Base-by-base conservation (phyloP, 2,329 filamentous ascomycete species). In the Beauveria varroae region DNA sequence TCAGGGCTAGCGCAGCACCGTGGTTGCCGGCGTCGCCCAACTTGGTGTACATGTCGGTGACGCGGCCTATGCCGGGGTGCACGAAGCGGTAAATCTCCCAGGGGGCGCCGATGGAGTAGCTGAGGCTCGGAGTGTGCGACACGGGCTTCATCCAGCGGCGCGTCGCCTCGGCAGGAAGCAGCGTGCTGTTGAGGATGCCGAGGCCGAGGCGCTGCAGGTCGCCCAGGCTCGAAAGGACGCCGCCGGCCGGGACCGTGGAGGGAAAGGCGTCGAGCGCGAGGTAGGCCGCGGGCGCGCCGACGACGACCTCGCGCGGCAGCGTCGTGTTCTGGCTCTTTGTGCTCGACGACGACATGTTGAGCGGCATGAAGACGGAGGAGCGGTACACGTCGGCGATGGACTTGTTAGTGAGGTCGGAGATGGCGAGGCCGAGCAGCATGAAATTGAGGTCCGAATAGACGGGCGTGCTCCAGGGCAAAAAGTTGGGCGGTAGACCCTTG, bases 81-180 rank as follows among this genome's bases (percentile, higher is more conserved):
- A 46, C 58, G 41, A 61, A 76, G 6, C 76, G 74, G n/a, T 72
- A 69, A 7, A 76, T 76, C 63, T 76, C 76, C 76, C 76, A 78
- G 0, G 74, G 71, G 24, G 70, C 66, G 40, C 75, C 71, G 6
- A 77, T 69, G 3, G 72, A 69, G 61, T 74, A 75, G 47, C 69
- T 68, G 3, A 78, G 71, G 46, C 74, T 72, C 0, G 75, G 70
- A 2, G 75, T 76, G 59, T 72, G 73, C 0, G 73, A 66, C 26
- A 71, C 69, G 0, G 75, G 75, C 56, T 77, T 77, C 64, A 77
- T 71, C 76, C 76, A 77, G 22, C 69, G 70, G 44, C 26, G 30
- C 2, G 55, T 57, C 8, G 55, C 43, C 16, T 40, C 46, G 16
- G 5, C 6, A 5, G 22, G 1, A 2, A 57, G 44, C 18, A 60